Conservation (phyloP, 2,329 filamentous ascomycete genomes). For the Atkinsonella texensis region DNA sequence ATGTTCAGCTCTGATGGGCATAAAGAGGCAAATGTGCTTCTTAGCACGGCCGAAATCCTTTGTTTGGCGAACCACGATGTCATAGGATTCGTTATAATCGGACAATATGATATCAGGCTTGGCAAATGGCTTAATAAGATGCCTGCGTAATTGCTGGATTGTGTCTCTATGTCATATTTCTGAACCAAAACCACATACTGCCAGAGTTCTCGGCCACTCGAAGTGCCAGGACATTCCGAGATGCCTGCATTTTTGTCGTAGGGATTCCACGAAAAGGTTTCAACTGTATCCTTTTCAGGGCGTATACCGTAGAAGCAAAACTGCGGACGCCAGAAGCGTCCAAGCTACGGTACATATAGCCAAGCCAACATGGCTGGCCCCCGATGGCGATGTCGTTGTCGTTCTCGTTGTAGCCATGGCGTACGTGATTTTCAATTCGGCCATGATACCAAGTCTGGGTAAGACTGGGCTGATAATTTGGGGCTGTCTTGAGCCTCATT, state of each 20-base stretch:
- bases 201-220: neutral
- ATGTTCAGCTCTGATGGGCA: slow-evolving; percentile 10
- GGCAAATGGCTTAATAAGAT: neutral
- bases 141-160: neutral
- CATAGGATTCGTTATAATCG: neutral
- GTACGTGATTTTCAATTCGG: no score
- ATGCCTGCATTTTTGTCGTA: neutral
- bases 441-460: no score
- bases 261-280: slow-evolving; percentile 1
- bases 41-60: slow-evolving; percentile 3
- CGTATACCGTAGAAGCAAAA: neutral
- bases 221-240: neutral
- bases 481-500: no score
- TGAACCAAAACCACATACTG: neutral
- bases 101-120: neutral
- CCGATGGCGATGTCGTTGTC: no score
- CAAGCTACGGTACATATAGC: neutral
- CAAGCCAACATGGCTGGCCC: no score
- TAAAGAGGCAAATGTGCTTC: neutral
- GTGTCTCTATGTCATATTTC: neutral
- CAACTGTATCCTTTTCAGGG: neutral
- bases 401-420: no score
- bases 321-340: neutral
- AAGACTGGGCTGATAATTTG: no score
- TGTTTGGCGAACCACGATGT: neutral